Evolutionary conservation across 1,139 yeast genomes (phyloP).

Genomic region (Zygotorulaspora mrakii): DNA sequence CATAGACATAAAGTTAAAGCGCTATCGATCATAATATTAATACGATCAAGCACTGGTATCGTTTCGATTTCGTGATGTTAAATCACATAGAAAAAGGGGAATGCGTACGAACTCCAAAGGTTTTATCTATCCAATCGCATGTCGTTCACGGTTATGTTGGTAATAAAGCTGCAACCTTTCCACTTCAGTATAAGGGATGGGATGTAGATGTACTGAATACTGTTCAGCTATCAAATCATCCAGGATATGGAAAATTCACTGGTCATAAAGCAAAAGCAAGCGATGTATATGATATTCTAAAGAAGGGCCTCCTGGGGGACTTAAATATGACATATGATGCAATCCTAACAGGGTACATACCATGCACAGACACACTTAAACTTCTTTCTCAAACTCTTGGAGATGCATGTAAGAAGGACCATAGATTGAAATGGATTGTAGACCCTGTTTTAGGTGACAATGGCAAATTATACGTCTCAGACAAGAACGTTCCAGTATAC

Average conservation of each 20-base stretch:
- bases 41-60: too few species aligned
- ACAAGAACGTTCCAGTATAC: slow-evolving; percentile 65
- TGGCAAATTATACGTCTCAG: slow-evolving; percentile 73
- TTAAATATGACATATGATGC: slow-evolving; percentile 50
- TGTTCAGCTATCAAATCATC: slow-evolving; percentile 77
- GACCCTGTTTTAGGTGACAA: slow-evolving; percentile 97
- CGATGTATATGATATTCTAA: slow-evolving; percentile 42
- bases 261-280: slow-evolving; percentile 45
- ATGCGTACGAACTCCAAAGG: slow-evolving; percentile 20
- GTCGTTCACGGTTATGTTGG: slow-evolving; percentile 89
- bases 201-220: slow-evolving; percentile 79
- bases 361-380: slow-evolving; percentile 49
- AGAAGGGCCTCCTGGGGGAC: slow-evolving; percentile 47
- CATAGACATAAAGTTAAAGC: too few species aligned
- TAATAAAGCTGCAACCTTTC: slow-evolving; percentile 74
- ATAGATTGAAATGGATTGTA: slow-evolving; percentile 50
- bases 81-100: slow-evolving; percentile 1
- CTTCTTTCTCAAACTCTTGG: slow-evolving; percentile 36
- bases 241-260: slow-evolving; percentile 62
- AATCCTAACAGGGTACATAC: slow-evolving; percentile 69
- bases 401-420: slow-evolving; percentile 18
- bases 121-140: slow-evolving; percentile 68
- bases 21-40: too few species aligned
- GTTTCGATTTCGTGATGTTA: too few species aligned
- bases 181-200: slow-evolving; percentile 76